phyloP scores from a whole-genome alignment of 352 stramenopile genomes.

The Phytophthora macrochlamydospora region DNA sequence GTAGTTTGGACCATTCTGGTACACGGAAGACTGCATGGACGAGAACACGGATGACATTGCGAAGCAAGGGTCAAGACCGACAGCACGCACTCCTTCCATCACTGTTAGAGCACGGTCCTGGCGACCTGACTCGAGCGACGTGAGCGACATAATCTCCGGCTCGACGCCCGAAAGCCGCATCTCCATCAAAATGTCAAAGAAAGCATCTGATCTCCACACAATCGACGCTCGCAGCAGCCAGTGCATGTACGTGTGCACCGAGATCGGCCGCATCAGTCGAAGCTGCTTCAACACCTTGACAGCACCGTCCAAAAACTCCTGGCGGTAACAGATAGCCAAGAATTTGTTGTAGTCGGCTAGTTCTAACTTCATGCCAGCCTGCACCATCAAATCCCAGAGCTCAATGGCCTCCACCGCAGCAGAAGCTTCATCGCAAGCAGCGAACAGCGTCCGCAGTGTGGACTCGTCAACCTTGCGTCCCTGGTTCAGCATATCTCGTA shows the following conservation, averaged over 20 bases:
- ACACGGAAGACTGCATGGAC: conserved; percentile 78
- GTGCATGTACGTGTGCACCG: conserved; percentile 84
- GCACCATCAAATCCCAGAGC: conserved; percentile 74
- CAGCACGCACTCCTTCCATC: conserved; percentile 87
- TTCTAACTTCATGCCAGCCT: conserved; percentile 56
- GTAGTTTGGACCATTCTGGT: conserved; percentile 66
- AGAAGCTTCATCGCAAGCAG: conserved; percentile 74
- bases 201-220: conserved; percentile 82
- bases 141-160: conserved; percentile 84
- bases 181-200: conserved; percentile 88
- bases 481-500: conserved; percentile 84
- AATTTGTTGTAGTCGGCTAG: conserved; percentile 72
- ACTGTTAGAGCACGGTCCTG: conserved; percentile 84
- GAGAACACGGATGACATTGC: conserved; percentile 87
- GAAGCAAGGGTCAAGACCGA: conserved; percentile 85
- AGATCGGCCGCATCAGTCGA: conserved; percentile 62
- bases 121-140: conserved; percentile 82
- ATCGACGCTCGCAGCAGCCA: conserved; percentile 81
- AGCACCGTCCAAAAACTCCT: conserved; percentile 78
- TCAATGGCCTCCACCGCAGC: conserved; percentile 66
- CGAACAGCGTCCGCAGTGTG: conserved; percentile 74
- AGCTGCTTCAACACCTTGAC: conserved; percentile 82
- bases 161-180: conserved; percentile 84
- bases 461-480: conserved; percentile 81
- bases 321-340: conserved; percentile 78